Conservation (phyloP, 208 protist genomes). For the Wallacemonas sp. region DNA sequence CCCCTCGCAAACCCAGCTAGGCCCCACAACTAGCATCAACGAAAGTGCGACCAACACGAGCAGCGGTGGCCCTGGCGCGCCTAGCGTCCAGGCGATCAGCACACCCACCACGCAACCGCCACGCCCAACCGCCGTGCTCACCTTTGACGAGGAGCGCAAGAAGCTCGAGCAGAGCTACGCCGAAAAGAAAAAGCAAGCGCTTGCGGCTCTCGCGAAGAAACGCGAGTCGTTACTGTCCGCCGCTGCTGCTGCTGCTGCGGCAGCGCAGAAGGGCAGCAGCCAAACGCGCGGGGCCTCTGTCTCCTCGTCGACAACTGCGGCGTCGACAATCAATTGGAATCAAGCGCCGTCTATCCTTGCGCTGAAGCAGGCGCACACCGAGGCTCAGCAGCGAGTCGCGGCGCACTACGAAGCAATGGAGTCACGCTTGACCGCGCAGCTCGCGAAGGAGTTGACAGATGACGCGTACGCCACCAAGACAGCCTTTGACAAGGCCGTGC, state of each 20-base stretch:
- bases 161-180: conserved; percentile 16
- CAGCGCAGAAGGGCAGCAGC: too few species aligned
- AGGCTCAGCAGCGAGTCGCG: conserved; percentile 20
- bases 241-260: neutral
- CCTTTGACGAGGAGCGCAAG: conserved; percentile 18
- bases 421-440: conserved; percentile 40
- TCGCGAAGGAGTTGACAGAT: conserved; percentile 28
- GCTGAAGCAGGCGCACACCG: conserved; percentile 35
- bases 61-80: neutral
- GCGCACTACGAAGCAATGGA: conserved; percentile 39
- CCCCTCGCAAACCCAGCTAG: neutral
- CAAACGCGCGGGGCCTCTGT: neutral
- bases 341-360: neutral
- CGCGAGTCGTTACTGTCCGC: conserved; percentile 19
- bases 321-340: neutral
- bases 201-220: conserved; percentile 18
- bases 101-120: neutral
- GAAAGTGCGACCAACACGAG: neutral
- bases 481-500: conserved; percentile 27
- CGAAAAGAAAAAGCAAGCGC: conserved; percentile 17
- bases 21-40: neutral
- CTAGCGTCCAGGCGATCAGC: neutral
- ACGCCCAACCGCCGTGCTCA: neutral
- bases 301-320: neutral
- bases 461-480: conserved; percentile 21